These are phyloP conservation scores for Cocos nucifera DNA, from an alignment of 176 grass and related monocot genomes.

Conservation along the genomic window DNA sequence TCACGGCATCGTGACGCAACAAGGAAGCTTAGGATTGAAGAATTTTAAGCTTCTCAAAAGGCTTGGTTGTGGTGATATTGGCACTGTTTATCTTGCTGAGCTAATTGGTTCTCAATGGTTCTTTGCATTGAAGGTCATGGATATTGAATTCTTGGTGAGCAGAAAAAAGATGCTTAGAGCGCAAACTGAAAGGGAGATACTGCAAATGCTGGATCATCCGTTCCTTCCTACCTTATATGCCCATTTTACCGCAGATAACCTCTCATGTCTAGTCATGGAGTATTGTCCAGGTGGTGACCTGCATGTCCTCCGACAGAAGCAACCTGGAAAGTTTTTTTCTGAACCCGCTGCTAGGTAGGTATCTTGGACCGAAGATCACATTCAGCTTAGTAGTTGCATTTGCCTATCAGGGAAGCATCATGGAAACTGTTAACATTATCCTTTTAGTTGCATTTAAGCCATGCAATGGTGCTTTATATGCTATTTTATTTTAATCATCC, in stretches of 20 bases:
- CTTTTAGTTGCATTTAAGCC: no score
- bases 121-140: constrained; percentile 96
- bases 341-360: constrained; percentile 76
- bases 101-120: constrained; percentile 70
- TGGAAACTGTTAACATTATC: no score
- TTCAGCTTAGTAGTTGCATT: no score
- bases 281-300: constrained; percentile 93
- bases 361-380: neutral
- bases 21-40: constrained; percentile 71
- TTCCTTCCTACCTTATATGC: constrained; percentile 89
- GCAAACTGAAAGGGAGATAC: constrained; percentile 92
- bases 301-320: constrained; percentile 89
- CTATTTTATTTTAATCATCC: no score
- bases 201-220: constrained; percentile 95
- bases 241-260: constrained; percentile 91
- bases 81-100: constrained; percentile 93
- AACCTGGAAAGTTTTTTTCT: constrained; percentile 71
- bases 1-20: constrained; percentile 44
- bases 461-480: no score
- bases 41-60: constrained; percentile 93
- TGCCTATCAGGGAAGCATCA: no score
- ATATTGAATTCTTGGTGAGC: constrained; percentile 80
- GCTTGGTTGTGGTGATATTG: constrained; percentile 93
- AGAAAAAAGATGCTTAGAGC: constrained; percentile 94
- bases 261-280: constrained; percentile 95